These are phyloP conservation scores for Sphagnum magellanicum DNA, from an alignment of 228 moss, liverwort and hornwort genomes.

Conservation along the genomic window DNA sequence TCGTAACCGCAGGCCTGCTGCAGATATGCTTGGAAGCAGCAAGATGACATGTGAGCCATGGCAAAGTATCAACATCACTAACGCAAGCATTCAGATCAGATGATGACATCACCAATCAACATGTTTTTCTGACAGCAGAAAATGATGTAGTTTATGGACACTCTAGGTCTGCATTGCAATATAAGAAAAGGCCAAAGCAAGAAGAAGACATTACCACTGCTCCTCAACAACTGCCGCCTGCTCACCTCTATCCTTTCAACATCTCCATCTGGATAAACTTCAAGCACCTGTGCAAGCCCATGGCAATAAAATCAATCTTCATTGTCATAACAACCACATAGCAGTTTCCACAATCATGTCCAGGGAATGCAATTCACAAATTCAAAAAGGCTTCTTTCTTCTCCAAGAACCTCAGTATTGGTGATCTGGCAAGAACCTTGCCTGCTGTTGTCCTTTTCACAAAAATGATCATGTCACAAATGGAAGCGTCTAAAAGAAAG, in stretches of 20 bases:
- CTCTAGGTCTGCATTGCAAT: neutral
- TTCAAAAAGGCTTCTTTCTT: neutral
- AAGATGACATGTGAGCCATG: neutral
- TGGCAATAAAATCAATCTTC: neutral
- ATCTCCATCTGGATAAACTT: slow-evolving; percentile 63
- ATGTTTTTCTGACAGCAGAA: neutral
- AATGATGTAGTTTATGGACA: neutral
- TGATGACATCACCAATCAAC: neutral
- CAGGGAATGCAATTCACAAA: neutral
- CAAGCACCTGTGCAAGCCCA: slow-evolving; percentile 57
- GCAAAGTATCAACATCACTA: neutral
- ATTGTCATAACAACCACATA: neutral
- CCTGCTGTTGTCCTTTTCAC: too few relatives aligned
- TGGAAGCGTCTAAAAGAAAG: too few relatives aligned
- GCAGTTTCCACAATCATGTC: neutral
- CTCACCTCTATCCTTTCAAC: slow-evolving; percentile 70
- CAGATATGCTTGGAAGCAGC: neutral
- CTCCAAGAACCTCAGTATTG: neutral
- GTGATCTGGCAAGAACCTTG: neutral
- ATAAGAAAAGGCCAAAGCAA: neutral
- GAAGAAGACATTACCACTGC: slow-evolving; percentile 44
- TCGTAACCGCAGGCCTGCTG: slow-evolving; percentile 74
- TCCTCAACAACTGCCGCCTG: slow-evolving; percentile 84
- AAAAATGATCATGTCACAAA: too few relatives aligned
- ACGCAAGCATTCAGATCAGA: neutral